phyloP scores from a whole-genome alignment of 495 filamentous ascomycete species.

The Acidiella bohemica region DNA sequence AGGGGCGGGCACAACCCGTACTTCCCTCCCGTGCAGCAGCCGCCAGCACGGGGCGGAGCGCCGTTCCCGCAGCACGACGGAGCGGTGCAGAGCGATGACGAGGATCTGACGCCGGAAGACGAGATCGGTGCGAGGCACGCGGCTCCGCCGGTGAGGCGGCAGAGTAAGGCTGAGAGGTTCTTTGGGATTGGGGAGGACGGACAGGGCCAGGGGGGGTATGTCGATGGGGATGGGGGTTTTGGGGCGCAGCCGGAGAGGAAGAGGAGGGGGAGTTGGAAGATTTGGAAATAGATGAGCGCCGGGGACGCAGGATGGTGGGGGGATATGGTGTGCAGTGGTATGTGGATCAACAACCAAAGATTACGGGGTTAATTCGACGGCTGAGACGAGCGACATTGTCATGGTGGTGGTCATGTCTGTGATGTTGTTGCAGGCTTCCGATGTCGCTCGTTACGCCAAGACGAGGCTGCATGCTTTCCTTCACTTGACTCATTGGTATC shows the following conservation, averaged over 20 bases:
- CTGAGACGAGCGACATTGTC: no score
- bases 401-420: no score
- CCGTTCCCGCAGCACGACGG: neutral
- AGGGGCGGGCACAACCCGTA: conserved; percentile 7
- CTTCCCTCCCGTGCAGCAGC: neutral
- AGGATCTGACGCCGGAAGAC: conserved; percentile 3
- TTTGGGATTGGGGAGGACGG: conserved; percentile 17
- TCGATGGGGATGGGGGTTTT: conserved; percentile 4
- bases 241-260: neutral
- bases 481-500: no score
- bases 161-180: conserved; percentile 19
- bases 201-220: neutral
- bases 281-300: conserved; percentile 16
- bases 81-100: conserved; percentile 1
- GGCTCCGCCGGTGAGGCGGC: conserved; percentile 2
- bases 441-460: no score
- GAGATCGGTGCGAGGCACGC: neutral
- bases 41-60: neutral
- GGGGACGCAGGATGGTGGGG: no score
- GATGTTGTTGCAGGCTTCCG: no score
- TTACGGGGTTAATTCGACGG: no score
- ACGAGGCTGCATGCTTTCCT: no score
- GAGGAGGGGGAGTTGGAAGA: conserved; percentile 19
- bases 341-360: no score
- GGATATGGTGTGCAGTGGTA: no score